A percentile compares a stretch with the other conserved stretches of the same genome.
These are phyloP conservation scores for Cruciata laevipes DNA, from an alignment of 257 asterid genomes.

Conservation along the genomic window DNA sequence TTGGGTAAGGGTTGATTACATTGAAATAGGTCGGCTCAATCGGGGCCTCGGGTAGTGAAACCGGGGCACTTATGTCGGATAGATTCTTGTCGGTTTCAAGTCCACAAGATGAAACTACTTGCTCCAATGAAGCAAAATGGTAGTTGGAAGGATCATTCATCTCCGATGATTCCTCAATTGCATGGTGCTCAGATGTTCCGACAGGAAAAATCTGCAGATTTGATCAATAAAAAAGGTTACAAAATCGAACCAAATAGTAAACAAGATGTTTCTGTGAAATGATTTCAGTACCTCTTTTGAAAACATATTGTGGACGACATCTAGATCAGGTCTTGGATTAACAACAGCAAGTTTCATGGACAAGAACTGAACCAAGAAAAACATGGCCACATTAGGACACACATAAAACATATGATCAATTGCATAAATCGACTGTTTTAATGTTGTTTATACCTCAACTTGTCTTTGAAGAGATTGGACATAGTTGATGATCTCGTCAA, in stretches of 20 bases:
- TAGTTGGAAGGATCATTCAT: conserved; percentile 31
- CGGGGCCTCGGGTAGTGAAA: conserved; percentile 40
- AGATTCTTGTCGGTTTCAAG: conserved; percentile 40
- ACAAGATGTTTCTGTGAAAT: too few species aligned
- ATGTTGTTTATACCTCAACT: conserved; percentile 58
- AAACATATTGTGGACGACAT: conserved; percentile 39
- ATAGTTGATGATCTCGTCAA: conserved; percentile 87
- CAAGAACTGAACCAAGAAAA: conserved; percentile 50
- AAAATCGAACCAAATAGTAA: neutral
- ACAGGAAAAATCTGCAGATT: conserved; percentile 41
- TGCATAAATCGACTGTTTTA: neutral
- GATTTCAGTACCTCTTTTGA: conserved; percentile 84
- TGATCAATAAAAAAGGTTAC: neutral
- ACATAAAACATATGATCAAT: neutral
- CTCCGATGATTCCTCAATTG: conserved; percentile 35
- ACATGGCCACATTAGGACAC: conserved; percentile 10
- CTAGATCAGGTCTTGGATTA: conserved; percentile 56
- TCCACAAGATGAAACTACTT: conserved; percentile 31
- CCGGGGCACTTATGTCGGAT: conserved; percentile 46
- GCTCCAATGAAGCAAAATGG: conserved; percentile 37
- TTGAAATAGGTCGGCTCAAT: conserved; percentile 42
- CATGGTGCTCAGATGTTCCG: conserved; percentile 27
- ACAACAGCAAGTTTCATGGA: conserved; percentile 87
- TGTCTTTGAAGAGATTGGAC: conserved; percentile 94
- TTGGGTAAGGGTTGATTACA: conserved; percentile 37